phyloP scores from a whole-genome alignment of 2,329 filamentous ascomycete species.

The Macrophomina phaseolina region DNA sequence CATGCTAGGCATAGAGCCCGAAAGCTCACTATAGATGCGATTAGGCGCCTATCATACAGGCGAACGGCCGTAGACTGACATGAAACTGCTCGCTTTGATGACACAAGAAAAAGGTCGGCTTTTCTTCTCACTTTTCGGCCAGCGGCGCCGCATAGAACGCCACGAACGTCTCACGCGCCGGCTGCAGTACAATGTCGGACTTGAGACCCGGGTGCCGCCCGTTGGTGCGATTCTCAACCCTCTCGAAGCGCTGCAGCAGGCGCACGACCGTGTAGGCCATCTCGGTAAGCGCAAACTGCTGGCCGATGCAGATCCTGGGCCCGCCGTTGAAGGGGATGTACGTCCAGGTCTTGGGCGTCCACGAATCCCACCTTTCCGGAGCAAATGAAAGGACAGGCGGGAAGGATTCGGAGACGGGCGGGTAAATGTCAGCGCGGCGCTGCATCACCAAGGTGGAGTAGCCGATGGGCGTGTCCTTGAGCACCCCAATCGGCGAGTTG shows the following conservation, averaged over 20 bases:
- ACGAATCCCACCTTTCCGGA: constrained; percentile 57
- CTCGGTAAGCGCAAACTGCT: constrained; percentile 58
- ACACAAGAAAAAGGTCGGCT: background rate
- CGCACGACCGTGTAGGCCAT: constrained; percentile 56
- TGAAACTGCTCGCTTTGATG: constrained; percentile 7
- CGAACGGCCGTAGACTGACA: background rate
- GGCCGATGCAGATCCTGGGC: constrained; percentile 57
- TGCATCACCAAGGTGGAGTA: constrained; percentile 58
- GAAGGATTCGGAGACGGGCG: constrained; percentile 45
- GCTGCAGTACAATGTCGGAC: constrained; percentile 57
- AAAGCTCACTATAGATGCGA: background rate
- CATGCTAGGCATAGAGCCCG: background rate
- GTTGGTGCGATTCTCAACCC: constrained; percentile 43
- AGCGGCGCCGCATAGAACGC: constrained; percentile 37
- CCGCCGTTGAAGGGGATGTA: constrained; percentile 55
- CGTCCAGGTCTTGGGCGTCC: constrained; percentile 57
- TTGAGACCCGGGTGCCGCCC: constrained; percentile 47
- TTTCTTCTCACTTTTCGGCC: background rate
- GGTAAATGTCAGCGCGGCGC: constrained; percentile 56
- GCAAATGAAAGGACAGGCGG: constrained; percentile 50
- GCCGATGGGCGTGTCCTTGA: constrained; percentile 51
- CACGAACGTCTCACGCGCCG: constrained; percentile 48
- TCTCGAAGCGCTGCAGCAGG: constrained; percentile 52
- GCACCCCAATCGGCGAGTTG: constrained; percentile 51
- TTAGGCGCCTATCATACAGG: background rate